A percentile compares a stretch with the other conserved stretches of the same genome.
These are phyloP conservation scores for Exophiala sp. DNA, from an alignment of 2,329 filamentous ascomycete genomes.

Conservation along the genomic window DNA sequence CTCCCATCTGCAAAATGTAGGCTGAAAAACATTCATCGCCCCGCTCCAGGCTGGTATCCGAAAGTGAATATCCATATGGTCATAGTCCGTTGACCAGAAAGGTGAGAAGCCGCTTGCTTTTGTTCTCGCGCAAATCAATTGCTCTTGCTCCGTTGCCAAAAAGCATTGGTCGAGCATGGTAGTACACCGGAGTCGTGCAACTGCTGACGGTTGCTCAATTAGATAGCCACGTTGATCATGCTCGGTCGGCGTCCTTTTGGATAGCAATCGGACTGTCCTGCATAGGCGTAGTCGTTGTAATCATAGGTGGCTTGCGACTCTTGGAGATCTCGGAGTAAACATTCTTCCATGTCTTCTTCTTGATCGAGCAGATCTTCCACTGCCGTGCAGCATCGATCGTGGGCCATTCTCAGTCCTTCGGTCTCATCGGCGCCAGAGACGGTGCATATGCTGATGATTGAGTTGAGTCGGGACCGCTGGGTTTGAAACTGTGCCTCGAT, in stretches of 20 bases:
- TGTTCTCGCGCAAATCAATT: background rate
- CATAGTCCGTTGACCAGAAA: background rate
- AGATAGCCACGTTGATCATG: conserved; percentile 16
- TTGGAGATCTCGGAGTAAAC: conserved; percentile 17
- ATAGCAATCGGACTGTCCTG: background rate
- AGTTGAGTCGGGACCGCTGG: conserved; percentile 25
- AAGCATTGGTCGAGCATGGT: background rate
- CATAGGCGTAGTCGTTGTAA: conserved; percentile 5
- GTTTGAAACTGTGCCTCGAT: conserved; percentile 28
- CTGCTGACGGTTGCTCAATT: background rate
- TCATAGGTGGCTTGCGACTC: conserved; percentile 14
- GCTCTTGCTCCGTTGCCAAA: background rate
- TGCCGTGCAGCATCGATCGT: conserved; percentile 23
- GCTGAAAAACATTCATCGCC: background rate
- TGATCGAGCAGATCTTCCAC: conserved; percentile 27
- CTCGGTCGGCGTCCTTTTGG: conserved; percentile 15
- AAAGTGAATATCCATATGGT: background rate
- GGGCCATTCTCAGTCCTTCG: conserved; percentile 25
- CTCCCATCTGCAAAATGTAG: no score
- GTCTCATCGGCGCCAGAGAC: conserved; percentile 26
- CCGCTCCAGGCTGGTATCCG: background rate
- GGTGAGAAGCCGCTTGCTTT: background rate
- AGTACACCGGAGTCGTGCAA: background rate
- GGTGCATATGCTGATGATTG: conserved; percentile 28
- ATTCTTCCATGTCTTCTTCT: conserved; percentile 26